Conservation (phyloP, 495 filamentous ascomycete genomes). For the Daldinia caldariorum region DNA sequence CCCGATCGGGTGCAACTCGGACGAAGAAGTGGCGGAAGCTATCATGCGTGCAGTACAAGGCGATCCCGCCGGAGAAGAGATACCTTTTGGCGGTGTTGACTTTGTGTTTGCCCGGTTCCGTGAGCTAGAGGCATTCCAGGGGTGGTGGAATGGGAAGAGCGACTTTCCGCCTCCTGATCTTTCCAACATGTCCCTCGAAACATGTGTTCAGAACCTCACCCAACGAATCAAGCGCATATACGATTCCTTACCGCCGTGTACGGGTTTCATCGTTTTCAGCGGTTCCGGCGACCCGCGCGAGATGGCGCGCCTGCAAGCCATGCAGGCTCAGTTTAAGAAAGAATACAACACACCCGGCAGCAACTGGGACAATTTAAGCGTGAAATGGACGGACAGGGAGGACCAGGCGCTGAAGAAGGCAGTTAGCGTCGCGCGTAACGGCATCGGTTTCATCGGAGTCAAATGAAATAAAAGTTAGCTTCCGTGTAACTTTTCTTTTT, state of each 20-base stretch:
- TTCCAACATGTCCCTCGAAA: constrained; percentile 62
- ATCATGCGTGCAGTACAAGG: constrained; percentile 75
- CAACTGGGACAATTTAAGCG: constrained; percentile 87
- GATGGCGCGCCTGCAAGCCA: constrained; percentile 73
- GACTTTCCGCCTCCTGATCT: constrained; percentile 41
- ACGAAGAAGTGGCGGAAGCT: constrained; percentile 77
- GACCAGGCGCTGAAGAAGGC: constrained; percentile 80
- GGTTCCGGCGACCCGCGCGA: constrained; percentile 89
- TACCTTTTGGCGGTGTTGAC: constrained; percentile 78
- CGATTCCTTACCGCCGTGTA: constrained; percentile 80
- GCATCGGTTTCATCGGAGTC: constrained; percentile 83
- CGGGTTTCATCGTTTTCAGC: constrained; percentile 86
- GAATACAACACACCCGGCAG: constrained; percentile 75
- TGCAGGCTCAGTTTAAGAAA: constrained; percentile 76
- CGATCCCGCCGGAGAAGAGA: constrained; percentile 67
- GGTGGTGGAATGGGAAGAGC: constrained; percentile 78
- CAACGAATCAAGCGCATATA: constrained; percentile 74
- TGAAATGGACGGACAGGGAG: constrained; percentile 92
- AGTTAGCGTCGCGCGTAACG: constrained; percentile 72
- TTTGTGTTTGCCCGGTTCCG: constrained; percentile 90
- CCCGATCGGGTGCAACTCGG: constrained; percentile 75
- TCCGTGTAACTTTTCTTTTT: background rate
- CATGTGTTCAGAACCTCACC: constrained; percentile 55
- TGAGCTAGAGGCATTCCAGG: constrained; percentile 80
- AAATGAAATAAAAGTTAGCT: constrained; percentile 57